Evolutionary conservation across 176 grass and related monocot species (phyloP).

Genomic region (Themeda triandra): DNA sequence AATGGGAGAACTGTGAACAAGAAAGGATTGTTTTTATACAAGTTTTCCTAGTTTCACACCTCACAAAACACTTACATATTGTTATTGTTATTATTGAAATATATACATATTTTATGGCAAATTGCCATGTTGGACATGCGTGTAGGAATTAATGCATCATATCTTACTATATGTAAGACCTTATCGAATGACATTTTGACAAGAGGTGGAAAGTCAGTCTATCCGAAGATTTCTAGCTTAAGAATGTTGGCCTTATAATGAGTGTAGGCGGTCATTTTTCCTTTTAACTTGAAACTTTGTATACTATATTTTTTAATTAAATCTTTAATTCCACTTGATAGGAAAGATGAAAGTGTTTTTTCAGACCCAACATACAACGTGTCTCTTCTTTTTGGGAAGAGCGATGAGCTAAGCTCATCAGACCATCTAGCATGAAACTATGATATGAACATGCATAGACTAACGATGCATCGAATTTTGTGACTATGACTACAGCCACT

Average conservation of each 20-base stretch:
- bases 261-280: too few species aligned
- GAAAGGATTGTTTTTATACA: too few species aligned
- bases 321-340: slow-evolving; percentile 13
- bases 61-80: background rate
- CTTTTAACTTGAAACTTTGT: background rate
- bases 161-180: background rate
- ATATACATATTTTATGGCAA: background rate
- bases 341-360: slow-evolving; percentile 89
- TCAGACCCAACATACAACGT: slow-evolving; percentile 83
- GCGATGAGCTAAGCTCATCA: slow-evolving; percentile 65
- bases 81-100: background rate
- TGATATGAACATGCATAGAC: background rate
- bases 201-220: too few species aligned
- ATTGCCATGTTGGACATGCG: background rate
- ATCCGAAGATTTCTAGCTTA: too few species aligned
- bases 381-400: slow-evolving; percentile 90
- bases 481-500: slow-evolving; percentile 64
- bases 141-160: background rate
- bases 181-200: slow-evolving; percentile 11
- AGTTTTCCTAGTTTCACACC: too few species aligned
- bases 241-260: too few species aligned
- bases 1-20: too few species aligned
- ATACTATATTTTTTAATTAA: background rate
- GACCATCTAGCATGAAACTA: background rate
- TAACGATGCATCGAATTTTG: slow-evolving; percentile 24